Evolutionary conservation across 148 eudicot genomes (phyloP).

Genomic region (Heliamphora exappendiculata): DNA sequence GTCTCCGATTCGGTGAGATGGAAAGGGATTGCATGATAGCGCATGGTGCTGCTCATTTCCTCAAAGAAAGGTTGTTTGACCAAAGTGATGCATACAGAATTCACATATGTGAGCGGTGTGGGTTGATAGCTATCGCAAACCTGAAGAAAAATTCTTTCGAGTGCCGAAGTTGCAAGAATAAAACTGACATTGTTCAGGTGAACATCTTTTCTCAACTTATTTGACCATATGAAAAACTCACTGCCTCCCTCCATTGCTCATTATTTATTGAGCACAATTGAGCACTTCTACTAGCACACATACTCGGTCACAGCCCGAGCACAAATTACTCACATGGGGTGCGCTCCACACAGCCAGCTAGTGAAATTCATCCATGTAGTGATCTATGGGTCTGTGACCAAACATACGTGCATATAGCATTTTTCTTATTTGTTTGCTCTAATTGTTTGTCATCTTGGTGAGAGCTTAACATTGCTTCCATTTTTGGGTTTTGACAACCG

Average conservation of each 20-base stretch:
- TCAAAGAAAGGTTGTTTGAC: slow-evolving; percentile 89
- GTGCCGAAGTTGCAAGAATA: slow-evolving; percentile 89
- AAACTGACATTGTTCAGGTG: slow-evolving; percentile 92
- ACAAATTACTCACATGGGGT: too few species aligned
- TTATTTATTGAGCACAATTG: not conserved
- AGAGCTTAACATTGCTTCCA: not conserved
- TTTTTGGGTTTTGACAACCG: not conserved
- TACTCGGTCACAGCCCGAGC: not conserved
- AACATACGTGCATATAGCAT: not conserved
- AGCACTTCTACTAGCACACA: too few species aligned
- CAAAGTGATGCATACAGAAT: slow-evolving; percentile 93
- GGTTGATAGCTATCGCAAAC: slow-evolving; percentile 78
- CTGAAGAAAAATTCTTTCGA: slow-evolving; percentile 85
- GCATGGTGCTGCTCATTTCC: slow-evolving; percentile 88
- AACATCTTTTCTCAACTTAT: not conserved
- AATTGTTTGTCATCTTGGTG: not conserved
- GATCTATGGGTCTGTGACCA: too few species aligned
- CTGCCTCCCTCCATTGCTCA: not conserved
- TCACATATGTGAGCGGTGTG: slow-evolving; percentile 83
- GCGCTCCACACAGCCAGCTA: too few species aligned
- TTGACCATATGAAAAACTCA: too few species aligned
- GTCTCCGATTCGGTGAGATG: slow-evolving; percentile 94
- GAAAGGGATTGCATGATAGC: slow-evolving; percentile 97
- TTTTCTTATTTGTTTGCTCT: not conserved
- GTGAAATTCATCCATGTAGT: too few species aligned